Conservation (phyloP, 192 early-diverging fungal genomes). For the Pilaira anomala region DNA sequence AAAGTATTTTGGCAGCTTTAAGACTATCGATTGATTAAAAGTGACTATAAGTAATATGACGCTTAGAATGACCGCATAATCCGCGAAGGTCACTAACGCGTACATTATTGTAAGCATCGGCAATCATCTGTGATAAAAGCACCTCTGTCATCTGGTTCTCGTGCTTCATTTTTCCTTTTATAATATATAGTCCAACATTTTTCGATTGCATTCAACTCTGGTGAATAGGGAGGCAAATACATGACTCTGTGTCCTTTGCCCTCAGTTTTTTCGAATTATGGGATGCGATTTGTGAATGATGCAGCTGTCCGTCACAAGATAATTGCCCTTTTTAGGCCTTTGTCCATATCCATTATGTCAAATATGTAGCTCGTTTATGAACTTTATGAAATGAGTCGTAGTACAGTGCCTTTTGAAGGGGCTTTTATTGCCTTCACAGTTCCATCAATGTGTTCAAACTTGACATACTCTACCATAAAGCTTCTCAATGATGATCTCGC, state of each 20-base stretch:
- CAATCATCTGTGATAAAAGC: background rate
- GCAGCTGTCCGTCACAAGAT: constrained; percentile 6
- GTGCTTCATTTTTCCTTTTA: constrained; percentile 11
- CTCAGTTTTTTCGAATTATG: constrained; percentile 6
- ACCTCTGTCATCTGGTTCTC: background rate
- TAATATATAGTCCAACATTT: constrained; percentile 3
- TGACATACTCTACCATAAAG: constrained; percentile 8
- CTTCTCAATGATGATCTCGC: background rate
- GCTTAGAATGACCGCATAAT: background rate
- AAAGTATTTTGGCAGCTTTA: constrained; percentile 2
- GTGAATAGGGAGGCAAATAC: constrained; percentile 22
- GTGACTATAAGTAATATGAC: too few relatives aligned
- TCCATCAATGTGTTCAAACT: constrained; percentile 3
- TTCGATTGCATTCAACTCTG: constrained; percentile 17
- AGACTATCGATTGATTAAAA: too few relatives aligned
- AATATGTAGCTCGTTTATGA: constrained; percentile 12
- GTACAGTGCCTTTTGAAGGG: background rate
- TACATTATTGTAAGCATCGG: constrained; percentile 12
- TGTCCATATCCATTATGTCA: constrained; percentile 6
- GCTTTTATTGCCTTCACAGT: background rate
- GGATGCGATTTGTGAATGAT: constrained; percentile 8
- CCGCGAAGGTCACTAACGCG: background rate
- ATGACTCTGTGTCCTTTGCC: constrained; percentile 7
- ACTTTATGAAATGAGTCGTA: constrained; percentile 17
- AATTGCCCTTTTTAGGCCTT: background rate